Percentiles rank a stretch among this genome's conserved stretches.
Conservation (phyloP, 768 basidiomycete species). For the Tylopilus sp. region DNA sequence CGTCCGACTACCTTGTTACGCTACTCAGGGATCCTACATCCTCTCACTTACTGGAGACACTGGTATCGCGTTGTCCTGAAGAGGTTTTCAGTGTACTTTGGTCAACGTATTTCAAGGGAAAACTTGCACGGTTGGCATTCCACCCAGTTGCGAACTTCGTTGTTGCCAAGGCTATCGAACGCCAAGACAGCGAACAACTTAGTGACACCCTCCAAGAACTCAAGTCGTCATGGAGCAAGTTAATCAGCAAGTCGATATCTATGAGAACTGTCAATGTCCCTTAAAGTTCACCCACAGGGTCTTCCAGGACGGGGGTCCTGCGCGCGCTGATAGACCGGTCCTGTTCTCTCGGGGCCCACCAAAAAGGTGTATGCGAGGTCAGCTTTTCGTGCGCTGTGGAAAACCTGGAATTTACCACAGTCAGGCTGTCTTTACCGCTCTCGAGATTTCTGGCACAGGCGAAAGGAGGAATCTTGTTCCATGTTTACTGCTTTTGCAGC, state of each 20-base stretch:
- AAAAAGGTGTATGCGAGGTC: constrained; percentile 57
- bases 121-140: constrained; percentile 64
- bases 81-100: constrained; percentile 66
- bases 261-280: not conserved
- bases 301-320: constrained; percentile 73
- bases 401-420: constrained; percentile 4
- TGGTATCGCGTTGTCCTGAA: constrained; percentile 61
- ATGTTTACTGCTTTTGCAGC: constrained; percentile 58
- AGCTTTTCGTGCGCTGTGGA: constrained; percentile 14
- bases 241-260: constrained; percentile 57
- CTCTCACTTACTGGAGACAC: constrained; percentile 84
- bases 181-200: constrained; percentile 57
- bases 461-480: constrained; percentile 56
- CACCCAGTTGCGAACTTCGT: constrained; percentile 97
- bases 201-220: constrained; percentile 58
- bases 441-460: constrained; percentile 51
- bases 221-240: constrained; percentile 50
- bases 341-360: constrained; percentile 43
- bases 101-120: constrained; percentile 74
- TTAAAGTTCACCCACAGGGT: constrained; percentile 39
- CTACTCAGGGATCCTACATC: constrained; percentile 84
- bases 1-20: constrained; percentile 77
- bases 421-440: constrained; percentile 59
- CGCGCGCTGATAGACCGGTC: constrained; percentile 73
- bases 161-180: constrained; percentile 70